A percentile compares a stretch with the other conserved stretches of the same genome.
Evolutionary conservation across 2,329 filamentous ascomycete genomes (phyloP).

Genomic region (Sclerotinia borealis): DNA sequence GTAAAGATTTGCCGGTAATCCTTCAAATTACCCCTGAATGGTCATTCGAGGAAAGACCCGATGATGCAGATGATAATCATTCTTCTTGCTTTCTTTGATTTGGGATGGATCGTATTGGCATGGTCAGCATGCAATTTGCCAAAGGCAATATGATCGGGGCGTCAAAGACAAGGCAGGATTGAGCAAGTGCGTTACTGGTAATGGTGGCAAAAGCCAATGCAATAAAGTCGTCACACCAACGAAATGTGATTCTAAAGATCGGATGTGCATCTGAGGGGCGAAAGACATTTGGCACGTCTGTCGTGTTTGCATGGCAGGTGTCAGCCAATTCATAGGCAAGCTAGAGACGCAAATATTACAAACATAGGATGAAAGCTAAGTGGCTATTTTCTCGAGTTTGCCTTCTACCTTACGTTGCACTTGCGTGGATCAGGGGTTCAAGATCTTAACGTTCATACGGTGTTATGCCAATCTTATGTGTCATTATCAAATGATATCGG

Average conservation of each 20-base stretch:
- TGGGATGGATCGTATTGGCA: background rate
- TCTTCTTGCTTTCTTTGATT: background rate
- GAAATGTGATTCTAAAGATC: conserved; percentile 10
- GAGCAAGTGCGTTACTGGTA: background rate
- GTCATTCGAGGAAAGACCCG: conserved; percentile 8
- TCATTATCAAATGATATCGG: conserved; percentile 8
- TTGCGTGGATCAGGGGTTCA: conserved; percentile 5
- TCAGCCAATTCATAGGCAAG: conserved; percentile 4
- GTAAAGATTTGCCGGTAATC: conserved; percentile 3
- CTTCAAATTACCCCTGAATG: conserved; percentile 1
- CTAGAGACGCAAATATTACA: conserved; percentile 1
- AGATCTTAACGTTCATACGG: background rate
- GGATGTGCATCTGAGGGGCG: conserved; percentile 6
- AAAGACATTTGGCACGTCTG: background rate
- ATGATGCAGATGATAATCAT: conserved; percentile 5
- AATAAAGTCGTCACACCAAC: conserved; percentile 8
- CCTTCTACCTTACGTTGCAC: conserved; percentile 6
- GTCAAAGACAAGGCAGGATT: background rate
- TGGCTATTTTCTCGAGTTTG: conserved; percentile 5
- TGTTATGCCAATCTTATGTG: conserved; percentile 8
- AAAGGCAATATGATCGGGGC: conserved; percentile 3
- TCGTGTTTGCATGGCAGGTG: conserved; percentile 8
- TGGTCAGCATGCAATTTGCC: conserved; percentile 3
- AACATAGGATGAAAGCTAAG: conserved; percentile 2
- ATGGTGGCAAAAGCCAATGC: conserved; percentile 5